phyloP scores from a whole-genome alignment of 345 rosid genomes.

The Heritiera fomes region DNA sequence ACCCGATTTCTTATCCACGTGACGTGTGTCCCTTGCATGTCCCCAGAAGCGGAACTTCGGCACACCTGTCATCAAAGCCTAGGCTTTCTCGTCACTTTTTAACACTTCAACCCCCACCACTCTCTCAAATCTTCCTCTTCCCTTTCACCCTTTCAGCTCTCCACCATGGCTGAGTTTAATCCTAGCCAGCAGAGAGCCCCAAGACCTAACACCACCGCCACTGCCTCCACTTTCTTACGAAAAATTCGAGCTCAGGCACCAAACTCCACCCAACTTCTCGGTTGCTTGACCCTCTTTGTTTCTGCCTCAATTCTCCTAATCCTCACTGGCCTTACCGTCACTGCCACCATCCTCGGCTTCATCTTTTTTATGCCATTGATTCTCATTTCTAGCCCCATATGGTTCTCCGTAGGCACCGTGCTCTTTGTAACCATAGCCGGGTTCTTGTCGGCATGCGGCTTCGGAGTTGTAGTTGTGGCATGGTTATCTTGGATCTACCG shows the following conservation, averaged over 20 bases:
- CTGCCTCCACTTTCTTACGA: conserved; percentile 44
- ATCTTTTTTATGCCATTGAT: conserved; percentile 61
- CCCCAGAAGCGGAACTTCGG: conserved; percentile 1
- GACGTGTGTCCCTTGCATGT: conserved; percentile 29
- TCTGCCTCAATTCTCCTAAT: conserved; percentile 64
- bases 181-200: conserved; percentile 29
- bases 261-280: conserved; percentile 57
- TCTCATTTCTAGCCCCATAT: conserved; percentile 69
- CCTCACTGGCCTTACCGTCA: conserved; percentile 61
- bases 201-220: conserved; percentile 26
- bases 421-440: conserved; percentile 42
- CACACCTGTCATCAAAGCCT: conserved; percentile 26
- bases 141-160: conserved; percentile 9
- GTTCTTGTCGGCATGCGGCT: conserved; percentile 53
- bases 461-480: conserved; percentile 44
- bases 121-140: not conserved
- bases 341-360: conserved; percentile 45
- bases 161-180: conserved; percentile 34
- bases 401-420: conserved; percentile 55
- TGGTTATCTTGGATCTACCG: conserved; percentile 61
- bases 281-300: conserved; percentile 54
- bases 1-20: conserved; percentile 28
- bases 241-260: conserved; percentile 53
- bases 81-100: not conserved
- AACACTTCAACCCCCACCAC: not conserved